phyloP scores from a whole-genome alignment of 352 stramenopile species.

The Globisporangium nunn region DNA sequence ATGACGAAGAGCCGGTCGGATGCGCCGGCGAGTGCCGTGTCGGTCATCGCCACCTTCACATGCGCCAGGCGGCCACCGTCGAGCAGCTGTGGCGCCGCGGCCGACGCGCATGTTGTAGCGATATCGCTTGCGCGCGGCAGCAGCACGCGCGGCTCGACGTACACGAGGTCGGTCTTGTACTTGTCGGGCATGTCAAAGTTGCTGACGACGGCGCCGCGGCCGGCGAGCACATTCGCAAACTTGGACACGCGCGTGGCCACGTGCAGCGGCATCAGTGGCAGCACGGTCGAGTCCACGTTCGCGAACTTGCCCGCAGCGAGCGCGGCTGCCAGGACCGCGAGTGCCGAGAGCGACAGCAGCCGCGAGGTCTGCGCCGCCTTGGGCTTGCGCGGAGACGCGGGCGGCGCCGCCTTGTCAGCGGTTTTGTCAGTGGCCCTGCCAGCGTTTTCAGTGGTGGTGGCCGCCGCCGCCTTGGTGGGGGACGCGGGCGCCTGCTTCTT shows the following conservation, averaged over 20 bases:
- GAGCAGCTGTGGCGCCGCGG: constrained; percentile 28
- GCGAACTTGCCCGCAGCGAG: constrained; percentile 10
- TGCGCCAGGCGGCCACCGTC: constrained; percentile 24
- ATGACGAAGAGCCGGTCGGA: constrained; percentile 74
- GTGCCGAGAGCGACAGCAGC: constrained; percentile 15
- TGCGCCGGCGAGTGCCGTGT: constrained; percentile 8
- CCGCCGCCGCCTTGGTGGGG: neutral
- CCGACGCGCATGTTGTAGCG: constrained; percentile 24
- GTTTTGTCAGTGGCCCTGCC: neutral
- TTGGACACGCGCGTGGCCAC: constrained; percentile 10
- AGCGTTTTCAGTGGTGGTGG: neutral
- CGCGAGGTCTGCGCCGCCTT: constrained; percentile 2
- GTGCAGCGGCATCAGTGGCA: constrained; percentile 9
- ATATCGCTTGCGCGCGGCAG: constrained; percentile 27
- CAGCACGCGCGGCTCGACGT: constrained; percentile 25
- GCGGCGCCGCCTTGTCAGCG: neutral
- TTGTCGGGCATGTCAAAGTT: constrained; percentile 37
- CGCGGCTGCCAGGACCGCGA: constrained; percentile 11
- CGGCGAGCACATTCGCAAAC: neutral
- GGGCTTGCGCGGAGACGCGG: constrained; percentile 4
- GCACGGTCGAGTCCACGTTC: constrained; percentile 10
- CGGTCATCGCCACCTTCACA: constrained; percentile 51
- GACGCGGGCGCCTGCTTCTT: constrained; percentile 7
- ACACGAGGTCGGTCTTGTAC: constrained; percentile 51
- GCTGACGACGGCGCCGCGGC: constrained; percentile 8